phyloP scores from a whole-genome alignment of 371 early-diverging fungal species.

The Mortierella sp. region DNA sequence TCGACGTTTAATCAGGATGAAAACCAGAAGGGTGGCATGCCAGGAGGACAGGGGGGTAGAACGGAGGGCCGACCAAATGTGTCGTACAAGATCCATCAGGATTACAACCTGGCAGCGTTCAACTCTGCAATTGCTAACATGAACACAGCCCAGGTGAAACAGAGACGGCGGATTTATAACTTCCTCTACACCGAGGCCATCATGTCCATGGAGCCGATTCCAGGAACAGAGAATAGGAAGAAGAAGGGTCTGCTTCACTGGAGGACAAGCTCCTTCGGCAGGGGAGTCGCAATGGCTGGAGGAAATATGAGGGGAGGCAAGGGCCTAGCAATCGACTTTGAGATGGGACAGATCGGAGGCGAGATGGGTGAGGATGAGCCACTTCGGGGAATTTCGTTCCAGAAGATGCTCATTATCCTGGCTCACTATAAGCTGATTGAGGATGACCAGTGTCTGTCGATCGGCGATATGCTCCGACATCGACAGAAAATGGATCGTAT shows the following conservation, averaged over 20 bases:
- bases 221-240: conserved; percentile 39
- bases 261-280: conserved; percentile 24
- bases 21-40: neutral
- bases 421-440: conserved; percentile 70
- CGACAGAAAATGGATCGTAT: conserved; percentile 55
- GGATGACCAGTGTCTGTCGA: conserved; percentile 52
- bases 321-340: conserved; percentile 15
- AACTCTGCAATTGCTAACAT: conserved; percentile 47
- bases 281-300: too few species aligned
- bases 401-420: conserved; percentile 68
- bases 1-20: conserved; percentile 21
- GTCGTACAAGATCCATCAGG: conserved; percentile 17
- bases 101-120: conserved; percentile 45
- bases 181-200: conserved; percentile 52
- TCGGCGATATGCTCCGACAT: conserved; percentile 48
- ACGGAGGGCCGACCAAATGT: conserved; percentile 7
- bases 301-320: too few species aligned
- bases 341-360: conserved; percentile 38
- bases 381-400: conserved; percentile 67
- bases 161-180: conserved; percentile 42
- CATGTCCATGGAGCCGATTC: conserved; percentile 49
- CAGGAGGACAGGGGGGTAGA: neutral
- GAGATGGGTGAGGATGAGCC: conserved; percentile 34
- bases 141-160: conserved; percentile 16
- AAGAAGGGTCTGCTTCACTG: conserved; percentile 48